Evolutionary conservation across 2,329 filamentous ascomycete genomes (phyloP).

Genomic region (Alternaria sp.): DNA sequence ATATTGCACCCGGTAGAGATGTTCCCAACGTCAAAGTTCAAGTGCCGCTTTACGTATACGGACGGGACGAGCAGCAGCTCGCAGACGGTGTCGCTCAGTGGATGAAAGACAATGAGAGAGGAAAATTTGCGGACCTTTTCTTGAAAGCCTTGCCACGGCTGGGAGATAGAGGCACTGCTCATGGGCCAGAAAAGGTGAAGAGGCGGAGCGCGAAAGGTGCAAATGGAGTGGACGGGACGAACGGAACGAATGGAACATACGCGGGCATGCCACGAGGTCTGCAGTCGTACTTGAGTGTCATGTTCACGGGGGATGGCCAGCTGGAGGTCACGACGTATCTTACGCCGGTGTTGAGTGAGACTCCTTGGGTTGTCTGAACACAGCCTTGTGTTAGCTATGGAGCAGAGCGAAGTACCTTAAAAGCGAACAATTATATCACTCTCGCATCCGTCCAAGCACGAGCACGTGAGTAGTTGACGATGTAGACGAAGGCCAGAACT

Average conservation of each 20-base stretch:
- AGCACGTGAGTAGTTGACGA: background rate
- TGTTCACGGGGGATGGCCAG: background rate
- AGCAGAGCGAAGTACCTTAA: background rate
- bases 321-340: constrained; percentile 3
- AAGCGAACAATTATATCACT: background rate
- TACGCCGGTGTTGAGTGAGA: background rate
- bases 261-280: background rate
- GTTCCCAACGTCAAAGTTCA: constrained; percentile 36
- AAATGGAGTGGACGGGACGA: background rate
- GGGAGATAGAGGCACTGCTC: background rate
- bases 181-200: background rate
- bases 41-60: constrained; percentile 24
- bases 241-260: background rate
- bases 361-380: background rate
- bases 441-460: background rate
- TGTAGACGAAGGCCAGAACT: background rate
- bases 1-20: constrained; percentile 24
- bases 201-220: background rate
- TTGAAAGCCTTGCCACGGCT: background rate
- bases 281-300: constrained; percentile 1
- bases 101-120: constrained; percentile 10
- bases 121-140: background rate
- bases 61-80: constrained; percentile 19
- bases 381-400: background rate
- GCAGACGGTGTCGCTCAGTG: constrained; percentile 7